A percentile compares a stretch with the other conserved stretches of the same genome.
phyloP scores from a whole-genome alignment of 2,329 filamentous ascomycete species.

The Penicillium sp. region DNA sequence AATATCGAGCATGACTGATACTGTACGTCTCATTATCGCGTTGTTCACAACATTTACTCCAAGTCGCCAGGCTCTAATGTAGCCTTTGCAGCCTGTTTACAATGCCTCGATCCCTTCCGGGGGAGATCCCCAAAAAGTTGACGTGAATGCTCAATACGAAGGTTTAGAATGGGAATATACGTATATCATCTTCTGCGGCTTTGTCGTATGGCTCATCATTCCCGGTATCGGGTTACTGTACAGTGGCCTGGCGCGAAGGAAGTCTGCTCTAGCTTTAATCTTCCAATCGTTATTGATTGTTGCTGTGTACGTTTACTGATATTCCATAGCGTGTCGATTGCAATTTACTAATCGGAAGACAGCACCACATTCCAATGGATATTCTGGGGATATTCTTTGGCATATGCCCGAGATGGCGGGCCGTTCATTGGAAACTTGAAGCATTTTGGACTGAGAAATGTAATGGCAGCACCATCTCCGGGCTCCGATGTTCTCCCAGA shows the following conservation, averaged over 20 bases:
- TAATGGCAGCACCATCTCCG: slow-evolving; percentile 63
- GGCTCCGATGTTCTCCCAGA: slow-evolving; percentile 63
- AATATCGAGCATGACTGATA: slow-evolving; percentile 19
- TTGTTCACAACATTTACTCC: too few relatives aligned
- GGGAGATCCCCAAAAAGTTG: slow-evolving; percentile 56
- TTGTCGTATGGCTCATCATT: slow-evolving; percentile 69
- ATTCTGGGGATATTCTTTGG: slow-evolving; percentile 67
- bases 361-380: slow-evolving; percentile 59
- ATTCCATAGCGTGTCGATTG: background rate
- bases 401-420: slow-evolving; percentile 63
- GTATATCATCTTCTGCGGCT: slow-evolving; percentile 61
- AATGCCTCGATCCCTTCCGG: slow-evolving; percentile 53
- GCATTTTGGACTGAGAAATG: slow-evolving; percentile 66
- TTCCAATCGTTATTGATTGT: slow-evolving; percentile 66
- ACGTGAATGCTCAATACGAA: slow-evolving; percentile 63
- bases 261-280: slow-evolving; percentile 64
- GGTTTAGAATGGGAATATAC: slow-evolving; percentile 66
- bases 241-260: slow-evolving; percentile 65
- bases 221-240: slow-evolving; percentile 69
- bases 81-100: slow-evolving; percentile 33
- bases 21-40: too few relatives aligned
- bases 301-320: slow-evolving; percentile 51
- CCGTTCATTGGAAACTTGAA: slow-evolving; percentile 66
- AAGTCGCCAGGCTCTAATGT: background rate
- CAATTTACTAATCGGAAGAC: background rate